Percentiles rank a stretch among this genome's conserved stretches.
Conservation (phyloP, 345 rosid species). For the Linum usitatissimum region DNA sequence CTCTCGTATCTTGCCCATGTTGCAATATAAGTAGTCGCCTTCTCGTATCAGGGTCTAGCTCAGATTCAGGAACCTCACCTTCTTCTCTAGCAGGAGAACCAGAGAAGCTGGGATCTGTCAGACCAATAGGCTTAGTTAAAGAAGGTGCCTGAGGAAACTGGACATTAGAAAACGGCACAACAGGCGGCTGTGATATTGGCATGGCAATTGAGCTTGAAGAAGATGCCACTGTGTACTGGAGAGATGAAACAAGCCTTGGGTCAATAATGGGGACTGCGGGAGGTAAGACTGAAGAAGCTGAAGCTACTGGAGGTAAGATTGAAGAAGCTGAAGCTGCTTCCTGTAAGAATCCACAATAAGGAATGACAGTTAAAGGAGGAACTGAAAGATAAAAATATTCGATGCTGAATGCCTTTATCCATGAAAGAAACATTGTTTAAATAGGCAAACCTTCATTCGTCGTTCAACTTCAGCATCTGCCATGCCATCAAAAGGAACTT, state of each 20-base stretch:
- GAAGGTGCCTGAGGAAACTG: slow-evolving; percentile 51
- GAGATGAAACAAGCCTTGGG: slow-evolving; percentile 48
- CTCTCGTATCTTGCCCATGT: slow-evolving; percentile 92
- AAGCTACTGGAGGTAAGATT: slow-evolving; percentile 24
- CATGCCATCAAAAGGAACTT: slow-evolving; percentile 69
- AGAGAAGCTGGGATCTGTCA: slow-evolving; percentile 63
- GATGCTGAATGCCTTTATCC: neutral
- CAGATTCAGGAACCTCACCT: slow-evolving; percentile 98
- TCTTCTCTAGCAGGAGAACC: slow-evolving; percentile 96
- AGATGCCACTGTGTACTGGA: slow-evolving; percentile 48
- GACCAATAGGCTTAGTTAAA: slow-evolving; percentile 38
- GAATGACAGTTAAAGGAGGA: slow-evolving; percentile 5
- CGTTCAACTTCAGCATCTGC: slow-evolving; percentile 81
- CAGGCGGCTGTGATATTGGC: slow-evolving; percentile 40
- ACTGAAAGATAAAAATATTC: neutral
- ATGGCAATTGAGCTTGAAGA: slow-evolving; percentile 49
- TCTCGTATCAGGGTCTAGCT: slow-evolving; percentile 92
- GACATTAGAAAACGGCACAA: slow-evolving; percentile 34
- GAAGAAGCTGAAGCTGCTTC: slow-evolving; percentile 42
- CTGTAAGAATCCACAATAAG: slow-evolving; percentile 27
- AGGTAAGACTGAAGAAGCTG: slow-evolving; percentile 47
- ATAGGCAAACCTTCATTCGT: slow-evolving; percentile 52
- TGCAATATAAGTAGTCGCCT: slow-evolving; percentile 96
- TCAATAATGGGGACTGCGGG: slow-evolving; percentile 45
- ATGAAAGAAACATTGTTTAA: neutral